Evolutionary conservation across 805 yeast genomes (phyloP).

Genomic region (Lachancea meyersii): DNA sequence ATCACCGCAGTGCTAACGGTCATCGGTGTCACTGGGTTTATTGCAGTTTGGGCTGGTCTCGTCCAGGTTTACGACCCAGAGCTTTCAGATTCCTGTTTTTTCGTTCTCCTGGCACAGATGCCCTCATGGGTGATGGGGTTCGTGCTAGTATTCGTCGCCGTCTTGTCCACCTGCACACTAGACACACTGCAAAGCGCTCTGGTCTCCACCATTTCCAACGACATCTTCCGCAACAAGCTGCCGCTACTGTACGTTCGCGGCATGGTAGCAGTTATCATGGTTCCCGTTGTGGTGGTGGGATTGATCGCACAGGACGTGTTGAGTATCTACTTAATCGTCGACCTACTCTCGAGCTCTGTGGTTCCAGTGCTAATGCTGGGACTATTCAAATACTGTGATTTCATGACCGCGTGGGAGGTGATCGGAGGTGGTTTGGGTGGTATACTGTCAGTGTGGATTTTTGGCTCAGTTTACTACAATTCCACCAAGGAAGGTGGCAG

Average conservation of each 20-base stretch:
- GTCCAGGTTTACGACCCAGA: constrained; percentile 40
- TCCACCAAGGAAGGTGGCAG: constrained; percentile 71
- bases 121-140: constrained; percentile 85
- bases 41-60: constrained; percentile 87
- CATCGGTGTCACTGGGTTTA: constrained; percentile 75
- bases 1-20: constrained; percentile 58
- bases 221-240: constrained; percentile 76
- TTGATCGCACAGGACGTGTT: constrained; percentile 76
- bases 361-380: constrained; percentile 83
- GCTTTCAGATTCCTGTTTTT: constrained; percentile 64
- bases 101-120: constrained; percentile 60
- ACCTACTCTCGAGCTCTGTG: constrained; percentile 78
- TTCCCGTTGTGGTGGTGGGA: constrained; percentile 85
- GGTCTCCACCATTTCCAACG: constrained; percentile 85
- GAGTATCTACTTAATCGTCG: constrained; percentile 86
- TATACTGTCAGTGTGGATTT: constrained; percentile 68
- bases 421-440: constrained; percentile 83
- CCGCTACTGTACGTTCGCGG: constrained; percentile 59
- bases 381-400: constrained; percentile 58
- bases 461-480: constrained; percentile 74
- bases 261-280: constrained; percentile 67
- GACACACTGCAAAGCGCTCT: constrained; percentile 86
- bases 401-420: constrained; percentile 71
- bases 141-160: constrained; percentile 64
- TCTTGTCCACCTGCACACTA: constrained; percentile 80